Base-by-base conservation (phyloP, 371 early-diverging fungal genomes). In the Haplosporangium sp. region DNA sequence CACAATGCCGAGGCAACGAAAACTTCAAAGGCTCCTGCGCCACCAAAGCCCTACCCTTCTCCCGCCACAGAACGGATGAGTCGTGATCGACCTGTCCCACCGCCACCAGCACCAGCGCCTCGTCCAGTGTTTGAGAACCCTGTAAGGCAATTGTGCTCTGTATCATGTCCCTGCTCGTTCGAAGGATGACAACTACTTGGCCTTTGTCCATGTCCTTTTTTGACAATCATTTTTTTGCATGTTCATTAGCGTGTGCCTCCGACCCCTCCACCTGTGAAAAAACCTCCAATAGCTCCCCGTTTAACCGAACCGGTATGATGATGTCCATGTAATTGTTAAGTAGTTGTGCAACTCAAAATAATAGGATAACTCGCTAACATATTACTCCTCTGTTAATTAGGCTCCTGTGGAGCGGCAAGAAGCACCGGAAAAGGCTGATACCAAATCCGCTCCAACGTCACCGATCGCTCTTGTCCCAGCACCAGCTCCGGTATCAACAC, bases 1-100 rank as follows among this genome's bases (percentile, higher is more conserved):
- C 88, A 86, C 53, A 50, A 43, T 16, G 86, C 88, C 14, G 86
- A 84, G 42, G 73, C 86, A 37, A 41, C 58, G 52, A 82, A 82
- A 74, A 0, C 61, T 7, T 12, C 69, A 36, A 74, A 73, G 47
- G 59, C 83, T 14, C 42, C 62, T 41, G 64, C 67, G 46, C 70
- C 82, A 4, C 55, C 80, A 51, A 61, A 69, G 50, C 72, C 74
- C 21, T 62, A 72, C 11, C 62, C 74, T 14, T 47, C 64, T 12
- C 45, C 70, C 14, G 57, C 46, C 16, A 55, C 62, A 40, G 67
- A 70, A 6, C 73, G 69, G n/a, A 38, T 63, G 10, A 65, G 62
- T n/a, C 59, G 61, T 10, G 76, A 70, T 55, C 70, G 69, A 2
- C 59, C 29, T 29, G 29, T 29, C 29, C 29, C 29, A 29, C 29